Base-by-base conservation (phyloP, 352 stramenopile species). In the Pythium plurisporium region DNA sequence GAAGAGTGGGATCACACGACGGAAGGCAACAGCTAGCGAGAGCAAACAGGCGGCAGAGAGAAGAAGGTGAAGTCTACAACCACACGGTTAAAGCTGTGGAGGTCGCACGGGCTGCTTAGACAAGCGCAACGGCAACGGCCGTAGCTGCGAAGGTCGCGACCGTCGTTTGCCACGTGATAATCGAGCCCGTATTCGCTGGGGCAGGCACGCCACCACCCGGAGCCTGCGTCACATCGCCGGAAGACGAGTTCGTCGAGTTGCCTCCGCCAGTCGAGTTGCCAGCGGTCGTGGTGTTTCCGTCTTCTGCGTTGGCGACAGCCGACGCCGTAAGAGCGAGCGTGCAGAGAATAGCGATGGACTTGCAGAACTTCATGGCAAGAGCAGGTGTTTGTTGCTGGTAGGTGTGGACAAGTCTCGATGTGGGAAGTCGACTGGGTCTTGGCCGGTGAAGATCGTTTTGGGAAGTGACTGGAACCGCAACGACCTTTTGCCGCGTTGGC, bases 131-230 rank as follows among this genome's bases (percentile, higher is more conserved):
- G 5, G 33, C 50, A 22, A 61, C 30, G 4, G 55, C 62, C 8
- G 55, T 52, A 17, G 55, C 61, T 20, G 54, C 55, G 30, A 60
- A 34, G 19, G 46, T 44, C 3, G 31, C 43, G 31, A 64, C 38
- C 1, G 61, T 56, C 31, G 44, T 33, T 53, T 67, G 41, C 59
- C 61, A 69, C 41, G 62, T 56, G 9, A 55, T 42, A 5, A 14
- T 23, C 1, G 10, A 20, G 17, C 54, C 30, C 1, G 7, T 14
- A 19, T 14, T 47, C 1, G 30, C 52, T 5, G 62, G 50, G 3
- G 50, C 27, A n/a, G 54, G 62, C 25, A 62, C 62, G 6, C 41
- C 48, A 23, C 23, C 40, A 8, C 26, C 26, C 42, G 23, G 48
- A 27, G 34, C 34, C 20, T 5, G 33, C 33, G n/a, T 31, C 29